phyloP scores from a whole-genome alignment of 2,329 filamentous ascomycete species.

The Tothia fuscella region DNA sequence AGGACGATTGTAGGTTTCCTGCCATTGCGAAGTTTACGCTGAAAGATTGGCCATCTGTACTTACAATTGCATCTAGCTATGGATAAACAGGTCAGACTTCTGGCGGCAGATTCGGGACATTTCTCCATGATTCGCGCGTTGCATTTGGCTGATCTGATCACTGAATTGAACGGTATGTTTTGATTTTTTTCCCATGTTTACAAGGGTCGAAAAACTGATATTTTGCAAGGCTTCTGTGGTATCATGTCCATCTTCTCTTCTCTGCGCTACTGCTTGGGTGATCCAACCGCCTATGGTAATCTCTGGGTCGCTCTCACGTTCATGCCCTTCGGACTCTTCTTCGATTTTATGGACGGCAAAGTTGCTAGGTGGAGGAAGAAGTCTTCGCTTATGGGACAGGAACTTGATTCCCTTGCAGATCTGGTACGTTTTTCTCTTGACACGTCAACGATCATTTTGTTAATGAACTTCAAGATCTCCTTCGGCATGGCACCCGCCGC shows the following conservation, averaged over 20 bases:
- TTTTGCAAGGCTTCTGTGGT: constrained; percentile 58
- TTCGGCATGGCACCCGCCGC: constrained; percentile 86
- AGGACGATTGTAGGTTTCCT: no score
- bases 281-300: constrained; percentile 49
- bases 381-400: constrained; percentile 95
- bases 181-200: no score
- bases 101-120: constrained; percentile 59
- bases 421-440: constrained; percentile 44
- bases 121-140: constrained; percentile 50
- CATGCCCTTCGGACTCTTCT: constrained; percentile 88
- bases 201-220: not conserved
- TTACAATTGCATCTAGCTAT: constrained; percentile 36
- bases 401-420: constrained; percentile 90
- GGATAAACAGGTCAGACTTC: constrained; percentile 66
- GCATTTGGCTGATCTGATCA: constrained; percentile 74
- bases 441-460: not conserved
- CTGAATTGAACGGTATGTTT: constrained; percentile 56
- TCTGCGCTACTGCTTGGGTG: constrained; percentile 76
- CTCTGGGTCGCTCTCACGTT: constrained; percentile 75
- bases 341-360: constrained; percentile 96
- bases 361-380: constrained; percentile 95
- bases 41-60: no score
- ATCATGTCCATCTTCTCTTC: constrained; percentile 95
- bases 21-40: no score
- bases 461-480: constrained; percentile 55